phyloP scores from a whole-genome alignment of 2,329 filamentous ascomycete genomes.

The Botrytis tulipae region DNA sequence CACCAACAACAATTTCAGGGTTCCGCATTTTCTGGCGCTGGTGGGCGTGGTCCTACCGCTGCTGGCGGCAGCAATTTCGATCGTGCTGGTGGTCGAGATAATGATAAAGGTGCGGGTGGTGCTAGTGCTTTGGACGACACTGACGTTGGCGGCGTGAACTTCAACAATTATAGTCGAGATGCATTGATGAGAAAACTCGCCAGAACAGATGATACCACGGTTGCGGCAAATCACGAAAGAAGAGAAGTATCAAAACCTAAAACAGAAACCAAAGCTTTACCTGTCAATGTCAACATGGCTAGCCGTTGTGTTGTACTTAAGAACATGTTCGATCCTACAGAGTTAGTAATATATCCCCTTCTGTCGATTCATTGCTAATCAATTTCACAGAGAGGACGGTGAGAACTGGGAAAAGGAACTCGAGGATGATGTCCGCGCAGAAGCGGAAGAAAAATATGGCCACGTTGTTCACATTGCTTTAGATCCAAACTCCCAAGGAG shows the following conservation, averaged over 20 bases:
- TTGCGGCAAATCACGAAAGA: conserved; percentile 59
- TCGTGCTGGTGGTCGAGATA: conserved; percentile 82
- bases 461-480: conserved; percentile 96
- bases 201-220: conserved; percentile 78
- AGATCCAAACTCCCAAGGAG: conserved; percentile 89
- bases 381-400: conserved; percentile 69
- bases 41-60: conserved; percentile 80
- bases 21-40: conserved; percentile 86
- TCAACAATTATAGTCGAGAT: conserved; percentile 98
- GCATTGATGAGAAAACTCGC: conserved; percentile 98
- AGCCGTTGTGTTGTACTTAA: conserved; percentile 91
- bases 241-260: conserved; percentile 74
- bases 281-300: conserved; percentile 85
- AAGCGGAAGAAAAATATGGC: conserved; percentile 94
- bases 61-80: conserved; percentile 78
- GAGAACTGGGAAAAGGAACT: conserved; percentile 90
- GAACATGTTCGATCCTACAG: conserved; percentile 90
- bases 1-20: conserved; percentile 74
- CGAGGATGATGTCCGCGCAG: conserved; percentile 86
- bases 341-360: conserved; percentile 59
- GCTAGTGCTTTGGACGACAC: conserved; percentile 96
- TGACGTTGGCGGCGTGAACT: conserved; percentile 96
- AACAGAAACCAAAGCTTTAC: conserved; percentile 73
- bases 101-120: conserved; percentile 81
- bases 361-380: conserved; percentile 39